Base-by-base conservation (phyloP, 192 early-diverging fungal species). In the Podila verticillata region DNA sequence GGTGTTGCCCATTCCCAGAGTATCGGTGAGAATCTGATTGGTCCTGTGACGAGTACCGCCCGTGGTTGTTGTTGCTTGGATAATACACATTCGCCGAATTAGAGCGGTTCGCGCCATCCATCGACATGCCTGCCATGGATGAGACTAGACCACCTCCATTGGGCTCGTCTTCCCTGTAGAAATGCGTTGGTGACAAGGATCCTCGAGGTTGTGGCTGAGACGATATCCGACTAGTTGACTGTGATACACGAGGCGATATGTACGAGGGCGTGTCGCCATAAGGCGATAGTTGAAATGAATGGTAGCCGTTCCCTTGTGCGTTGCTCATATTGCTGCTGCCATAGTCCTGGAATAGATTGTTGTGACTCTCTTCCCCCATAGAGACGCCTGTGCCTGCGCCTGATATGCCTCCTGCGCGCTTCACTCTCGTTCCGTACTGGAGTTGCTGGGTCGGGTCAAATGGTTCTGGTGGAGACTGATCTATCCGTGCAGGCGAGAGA, bases 401-500 rank as follows among this genome's bases (percentile, higher is more conserved):
- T 28, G 15, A 26, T 15, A 47, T 19, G 54, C 49, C 39, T 28
- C 47, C 22, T 29, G 63, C 57, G 35, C 75, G 60, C 31, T 72
- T 80, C 24, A 68, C 56, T 29, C 70, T 66, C 6, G 69, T 44
- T 2, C 75, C 70, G 22, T 80, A 80, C 32, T 79, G 63, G 1
- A 67, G 64, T 28, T 70, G 68, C 31, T 71, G 51, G 36, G 59
- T 80, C 19, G 75, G 57, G 35, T 80, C 75, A 10, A 65, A 67
- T 0, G 26, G 8, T 9, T 62, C 56, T 48, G 65, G 51, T 24
- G 12, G 57, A 17, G 57, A 70, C 30, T 66, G 75, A 29, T 68
- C 70, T 31, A 80, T 24, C 22, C 70, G 34, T 7, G 60, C 65
- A 2, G 69, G 65, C 7, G 70, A 72, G 32, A 68, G 35, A 49